phyloP scores from a whole-genome alignment of 2,329 filamentous ascomycete species.

The Sporothrix variecibatus region DNA sequence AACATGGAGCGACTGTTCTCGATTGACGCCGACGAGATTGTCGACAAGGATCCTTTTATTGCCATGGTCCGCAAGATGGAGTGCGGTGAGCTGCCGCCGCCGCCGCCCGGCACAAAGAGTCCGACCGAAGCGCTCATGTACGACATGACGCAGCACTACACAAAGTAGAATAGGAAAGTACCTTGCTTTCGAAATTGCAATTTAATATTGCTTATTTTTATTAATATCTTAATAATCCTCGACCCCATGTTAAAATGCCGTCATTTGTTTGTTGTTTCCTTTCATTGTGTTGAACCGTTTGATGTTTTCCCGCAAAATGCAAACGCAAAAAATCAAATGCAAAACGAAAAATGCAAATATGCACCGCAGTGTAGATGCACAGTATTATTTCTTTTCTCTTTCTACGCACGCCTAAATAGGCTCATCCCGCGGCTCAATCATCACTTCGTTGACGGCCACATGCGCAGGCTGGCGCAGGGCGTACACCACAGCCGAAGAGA shows the following conservation, averaged over 20 bases:
- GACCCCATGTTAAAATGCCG: background rate
- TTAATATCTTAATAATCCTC: background rate
- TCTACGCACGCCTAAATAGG: conserved; percentile 60
- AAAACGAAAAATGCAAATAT: background rate
- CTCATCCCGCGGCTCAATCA: conserved; percentile 77
- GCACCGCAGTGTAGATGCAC: background rate
- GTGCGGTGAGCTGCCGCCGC: background rate
- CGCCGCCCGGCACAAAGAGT: conserved; percentile 21
- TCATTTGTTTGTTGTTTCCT: background rate
- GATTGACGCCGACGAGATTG: conserved; percentile 28
- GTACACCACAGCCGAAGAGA: conserved; percentile 72
- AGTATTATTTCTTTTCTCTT: too few relatives aligned
- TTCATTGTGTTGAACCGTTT: conserved; percentile 8
- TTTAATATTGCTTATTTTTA: background rate
- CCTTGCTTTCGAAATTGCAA: background rate
- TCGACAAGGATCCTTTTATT: conserved; percentile 35
- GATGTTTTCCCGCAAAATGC: background rate
- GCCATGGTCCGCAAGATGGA: conserved; percentile 28
- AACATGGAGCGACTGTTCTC: conserved; percentile 34
- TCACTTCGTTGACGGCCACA: conserved; percentile 76
- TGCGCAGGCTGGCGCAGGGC: conserved; percentile 73
- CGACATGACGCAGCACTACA: conserved; percentile 32
- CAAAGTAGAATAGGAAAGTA: background rate
- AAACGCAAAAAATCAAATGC: background rate
- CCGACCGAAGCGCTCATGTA: conserved; percentile 26